Evolutionary conservation across 345 rosid species (phyloP), one percentile per base, ranked within the genome.

Genomic region (Turritis glabra): DNA sequence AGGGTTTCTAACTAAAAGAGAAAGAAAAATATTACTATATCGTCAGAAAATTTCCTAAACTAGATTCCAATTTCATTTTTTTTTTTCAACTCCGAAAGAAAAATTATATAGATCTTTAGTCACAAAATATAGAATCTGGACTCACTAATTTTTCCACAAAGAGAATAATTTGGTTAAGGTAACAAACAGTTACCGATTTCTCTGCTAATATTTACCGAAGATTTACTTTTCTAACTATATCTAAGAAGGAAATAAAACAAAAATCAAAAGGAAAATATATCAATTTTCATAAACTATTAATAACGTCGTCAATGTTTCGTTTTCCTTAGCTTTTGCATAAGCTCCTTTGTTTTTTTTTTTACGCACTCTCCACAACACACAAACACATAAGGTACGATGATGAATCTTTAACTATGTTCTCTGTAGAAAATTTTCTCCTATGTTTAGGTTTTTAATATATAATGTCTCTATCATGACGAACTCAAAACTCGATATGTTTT

Each of bases 361-460:
- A 11, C 22, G 18, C 10, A 18, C 12, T 47, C 35, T 67, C 35
- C 2, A 5, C 22, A 48, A 47, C 17, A 22, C 13, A 68, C 14
- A 11, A 12, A 14, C 18, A 32, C 58, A 21, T 7, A 69, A 56
- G 64, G 74, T 69, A 56, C 74, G 32, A 69, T 69, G 19, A 69
- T 55, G 43, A 69, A 27, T 41, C 11, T 13, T 43, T 33, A 41
- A 29, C 54, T 41, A 29, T 14, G 40, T 56, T 55, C 5, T 29
- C 10, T 40, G 14, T 68, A 37, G 33, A 8, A 32, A 4, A 0
- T 5, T 19, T 65, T 30, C 30, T 64, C 13, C n/a, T 0, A 27
- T 46, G 19, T 27, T 47, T 29, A 29, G 13, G 12, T 32, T 19
- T 65, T 33, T 30, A 22, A 10, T 13, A 33, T 21, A 14, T 14